Percentiles rank a stretch among this genome's conserved stretches.
Evolutionary conservation across 768 basidiomycete genomes (phyloP).

Genomic region (Rhizopogon salebrosus): DNA sequence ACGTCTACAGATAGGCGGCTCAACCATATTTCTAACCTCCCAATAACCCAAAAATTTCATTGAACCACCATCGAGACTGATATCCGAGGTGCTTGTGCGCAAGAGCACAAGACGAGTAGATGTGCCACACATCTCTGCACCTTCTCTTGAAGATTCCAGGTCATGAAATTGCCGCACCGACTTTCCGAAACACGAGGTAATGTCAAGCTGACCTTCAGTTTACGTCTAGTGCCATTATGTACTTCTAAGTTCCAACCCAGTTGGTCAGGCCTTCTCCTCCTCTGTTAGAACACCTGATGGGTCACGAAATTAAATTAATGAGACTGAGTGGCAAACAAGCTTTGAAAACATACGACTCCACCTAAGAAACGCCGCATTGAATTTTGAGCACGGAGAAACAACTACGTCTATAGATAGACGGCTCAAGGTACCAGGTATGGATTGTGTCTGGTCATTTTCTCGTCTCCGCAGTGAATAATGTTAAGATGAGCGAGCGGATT

Average conservation of each 20-base stretch:
- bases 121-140: slow-evolving; percentile 88
- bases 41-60: slow-evolving; percentile 90
- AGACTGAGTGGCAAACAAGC: slow-evolving; percentile 7
- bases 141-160: slow-evolving; percentile 92
- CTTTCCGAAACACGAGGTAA: slow-evolving; percentile 60
- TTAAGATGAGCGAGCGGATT: too few relatives aligned
- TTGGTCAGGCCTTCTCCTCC: slow-evolving; percentile 82
- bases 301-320: slow-evolving; percentile 9
- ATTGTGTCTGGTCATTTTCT: too few relatives aligned
- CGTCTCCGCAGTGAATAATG: too few relatives aligned
- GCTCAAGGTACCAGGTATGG: too few relatives aligned
- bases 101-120: slow-evolving; percentile 68
- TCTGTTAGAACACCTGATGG: slow-evolving; percentile 73
- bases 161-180: slow-evolving; percentile 94
- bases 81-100: slow-evolving; percentile 92
- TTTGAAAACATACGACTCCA: slow-evolving; percentile 92
- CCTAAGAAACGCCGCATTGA: slow-evolving; percentile 99
- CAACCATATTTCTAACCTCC: too few relatives aligned
- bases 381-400: too few relatives aligned
- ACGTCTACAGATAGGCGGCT: too few relatives aligned
- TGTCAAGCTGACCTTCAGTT: slow-evolving; percentile 65
- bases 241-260: slow-evolving; percentile 89
- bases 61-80: slow-evolving; percentile 95
- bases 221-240: slow-evolving; percentile 85
- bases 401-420: too few relatives aligned